These are phyloP conservation scores for Astraeus odoratus DNA, from an alignment of 768 basidiomycete genomes.

Conservation along the genomic window DNA sequence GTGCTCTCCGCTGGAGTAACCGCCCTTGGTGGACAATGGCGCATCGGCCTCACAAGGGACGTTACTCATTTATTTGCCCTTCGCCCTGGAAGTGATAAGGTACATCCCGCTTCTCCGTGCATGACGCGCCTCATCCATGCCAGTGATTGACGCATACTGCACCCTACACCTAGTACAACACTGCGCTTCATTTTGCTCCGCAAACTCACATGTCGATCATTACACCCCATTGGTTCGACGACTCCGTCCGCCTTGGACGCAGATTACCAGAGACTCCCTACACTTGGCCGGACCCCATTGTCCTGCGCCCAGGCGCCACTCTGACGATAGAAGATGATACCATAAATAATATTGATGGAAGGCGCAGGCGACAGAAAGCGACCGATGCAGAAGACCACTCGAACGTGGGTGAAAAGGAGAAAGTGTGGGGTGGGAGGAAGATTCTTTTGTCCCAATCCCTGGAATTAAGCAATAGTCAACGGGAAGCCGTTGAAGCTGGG, in stretches of 20 bases:
- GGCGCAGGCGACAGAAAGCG: constrained; percentile 18
- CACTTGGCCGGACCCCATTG: constrained; percentile 66
- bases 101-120: constrained; percentile 22
- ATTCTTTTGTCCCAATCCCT: constrained; percentile 60
- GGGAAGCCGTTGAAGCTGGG: constrained; percentile 49
- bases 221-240: constrained; percentile 93
- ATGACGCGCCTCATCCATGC: background rate
- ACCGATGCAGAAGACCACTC: constrained; percentile 12
- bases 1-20: constrained; percentile 66
- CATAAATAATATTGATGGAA: constrained; percentile 12
- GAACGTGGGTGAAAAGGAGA: constrained; percentile 24
- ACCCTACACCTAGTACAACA: constrained; percentile 29
- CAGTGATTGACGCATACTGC: background rate
- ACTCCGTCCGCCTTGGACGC: constrained; percentile 54
- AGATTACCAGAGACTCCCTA: constrained; percentile 49
- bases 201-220: constrained; percentile 58
- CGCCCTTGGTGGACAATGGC: constrained; percentile 78
- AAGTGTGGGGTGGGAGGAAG: constrained; percentile 53
- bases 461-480: constrained; percentile 41
- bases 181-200: constrained; percentile 50
- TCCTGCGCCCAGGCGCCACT: constrained; percentile 30
- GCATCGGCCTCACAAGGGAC: constrained; percentile 68
- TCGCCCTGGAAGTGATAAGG: constrained; percentile 40
- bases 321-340: constrained; percentile 12
- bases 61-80: constrained; percentile 82